Base-by-base conservation (phyloP, 306 rosid genomes). In the Cicer yamashitae region DNA sequence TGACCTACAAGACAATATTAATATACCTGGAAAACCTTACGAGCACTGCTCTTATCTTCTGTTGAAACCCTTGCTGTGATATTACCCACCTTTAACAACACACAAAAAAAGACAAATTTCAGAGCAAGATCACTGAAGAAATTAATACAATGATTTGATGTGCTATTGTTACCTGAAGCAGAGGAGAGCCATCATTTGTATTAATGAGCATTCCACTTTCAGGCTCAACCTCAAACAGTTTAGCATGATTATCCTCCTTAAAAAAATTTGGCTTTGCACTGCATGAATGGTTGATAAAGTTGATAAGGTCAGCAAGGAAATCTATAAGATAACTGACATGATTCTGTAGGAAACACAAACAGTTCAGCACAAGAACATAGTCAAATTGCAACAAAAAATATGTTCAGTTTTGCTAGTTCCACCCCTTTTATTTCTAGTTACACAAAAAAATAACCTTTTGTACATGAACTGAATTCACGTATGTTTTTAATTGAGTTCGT, bases 181-280 rank as follows among this genome's bases (percentile, higher is more conserved):
- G 78, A 30, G 96, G 99, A 68, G 96, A 92, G 83, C 99, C 99
- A 75, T 90, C 89, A 83, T 94, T 97, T 17, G 99, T 94, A 84
- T 94, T 94, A 47, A 89, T 74, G 64, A 94, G 86, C 97, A 87
- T 94, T 79, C 96, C 96, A 50, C 93, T 89, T 84, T 89, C 91
- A n/a, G 82, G 92, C 41, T 88, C 99, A 72, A 94, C 99, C 86
- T 90, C 91, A 80, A 92, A 94, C 58, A 94, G 79, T 84, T 80
- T 90, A 71, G 97, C 96, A 17, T 88, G 96, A 73, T 88, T 92
- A 50, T 87, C 96, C 67, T 94, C 96, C 18, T 85, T 92, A 83
- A 94, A 94, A 85, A 94, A 94, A 14, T 93, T 84, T 51, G 99
- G 99, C 88, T 94, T 92, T 52, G 97, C 96, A 85, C 99, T 92